Base-by-base conservation (phyloP, 192 early-diverging fungal species). In the Linnemannia exigua region DNA sequence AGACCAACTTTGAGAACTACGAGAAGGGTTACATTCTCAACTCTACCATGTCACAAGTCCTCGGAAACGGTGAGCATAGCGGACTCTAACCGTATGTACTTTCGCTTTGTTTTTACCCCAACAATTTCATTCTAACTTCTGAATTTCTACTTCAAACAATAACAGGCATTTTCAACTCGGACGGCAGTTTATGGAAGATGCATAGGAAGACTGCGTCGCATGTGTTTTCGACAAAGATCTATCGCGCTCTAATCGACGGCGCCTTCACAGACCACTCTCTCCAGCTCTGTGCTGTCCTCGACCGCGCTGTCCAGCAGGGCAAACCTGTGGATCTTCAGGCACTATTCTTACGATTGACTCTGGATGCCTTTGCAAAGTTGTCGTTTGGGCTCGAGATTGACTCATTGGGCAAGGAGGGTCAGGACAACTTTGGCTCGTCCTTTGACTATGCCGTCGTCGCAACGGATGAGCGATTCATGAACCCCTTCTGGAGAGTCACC, bases 321-420 rank as follows among this genome's bases (percentile, higher is more conserved):
- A 51, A 74, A 3, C 38, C 76, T 17, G 69, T 90, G 20, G 89
- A 92, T 74, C 80, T 92, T 19, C 82, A 89, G 19, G 88, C 88
- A 16, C 33, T 90, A 17, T 88, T 91, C 77, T 76, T 79, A 12
- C 84, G 90, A 33, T 80, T 89, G 67, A 92, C 90, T 15, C 46
- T 90, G 74, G 89, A 90, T 71, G 75, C 88, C 51, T 88, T 88
- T 76, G 87, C 84, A n/a, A 58, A 75, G 31, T 35, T 84, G 31
- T 84, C 82, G 8, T 93, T 92, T 81, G 91, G 90, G 31, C 86
- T 88, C 37, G 74, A 90, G 16, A 76, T 91, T n/a, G 70, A 88
- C 35, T 79, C 90, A 33, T 50, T 93, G 17, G 67, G 79, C 35
- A 79, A 67, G 31, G 80, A 79, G 1, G 88, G 80, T 25, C 83